Evolutionary conservation across 2,329 filamentous ascomycete species (phyloP).

Genomic region (Diaporthe ilicicola): DNA sequence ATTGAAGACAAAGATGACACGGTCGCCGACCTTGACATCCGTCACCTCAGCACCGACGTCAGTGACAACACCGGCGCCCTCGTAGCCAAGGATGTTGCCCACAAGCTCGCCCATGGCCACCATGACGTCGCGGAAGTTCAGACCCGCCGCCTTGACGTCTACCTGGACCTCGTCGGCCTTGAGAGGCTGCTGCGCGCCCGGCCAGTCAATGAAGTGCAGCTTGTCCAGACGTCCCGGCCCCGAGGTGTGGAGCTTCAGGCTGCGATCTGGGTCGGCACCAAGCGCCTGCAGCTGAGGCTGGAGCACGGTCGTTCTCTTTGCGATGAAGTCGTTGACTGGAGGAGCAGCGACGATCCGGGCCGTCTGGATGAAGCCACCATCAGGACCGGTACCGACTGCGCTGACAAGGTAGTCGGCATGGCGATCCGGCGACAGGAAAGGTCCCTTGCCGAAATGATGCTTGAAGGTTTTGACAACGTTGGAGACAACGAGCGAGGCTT

Average conservation of each 20-base stretch:
- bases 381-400: background rate
- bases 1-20: constrained; percentile 23
- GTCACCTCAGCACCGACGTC: constrained; percentile 26
- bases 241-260: constrained; percentile 33
- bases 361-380: constrained; percentile 27
- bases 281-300: constrained; percentile 30
- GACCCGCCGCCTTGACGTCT: constrained; percentile 26
- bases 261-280: constrained; percentile 30
- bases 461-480: constrained; percentile 27
- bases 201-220: constrained; percentile 33
- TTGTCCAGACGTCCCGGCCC: constrained; percentile 31
- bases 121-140: constrained; percentile 35
- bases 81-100: constrained; percentile 37
- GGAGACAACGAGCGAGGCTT: constrained; percentile 3
- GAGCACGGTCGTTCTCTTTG: constrained; percentile 27
- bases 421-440: constrained; percentile 28
- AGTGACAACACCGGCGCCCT: constrained; percentile 39
- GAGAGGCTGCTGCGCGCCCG: constrained; percentile 22
- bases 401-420: constrained; percentile 33
- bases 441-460: constrained; percentile 28
- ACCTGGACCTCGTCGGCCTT: constrained; percentile 31
- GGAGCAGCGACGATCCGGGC: constrained; percentile 28
- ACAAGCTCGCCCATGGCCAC: constrained; percentile 37
- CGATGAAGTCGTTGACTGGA: constrained; percentile 32
- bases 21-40: constrained; percentile 29